Evolutionary conservation across 345 rosid genomes (phyloP), one percentile per base, ranked within the genome.

Genomic region (Pugionium cornutum): DNA sequence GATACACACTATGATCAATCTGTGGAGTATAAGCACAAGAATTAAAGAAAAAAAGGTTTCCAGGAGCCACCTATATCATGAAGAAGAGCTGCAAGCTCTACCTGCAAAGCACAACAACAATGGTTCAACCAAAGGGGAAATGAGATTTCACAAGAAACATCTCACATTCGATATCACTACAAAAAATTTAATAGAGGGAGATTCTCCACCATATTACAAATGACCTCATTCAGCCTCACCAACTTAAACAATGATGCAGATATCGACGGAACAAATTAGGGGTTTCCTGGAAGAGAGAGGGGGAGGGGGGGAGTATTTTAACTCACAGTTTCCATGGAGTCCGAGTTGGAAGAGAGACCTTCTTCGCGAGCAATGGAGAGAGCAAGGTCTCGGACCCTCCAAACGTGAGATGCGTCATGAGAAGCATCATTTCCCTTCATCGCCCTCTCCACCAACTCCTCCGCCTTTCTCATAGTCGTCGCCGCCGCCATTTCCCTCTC

Each of bases 361-460:
- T 92, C 89, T 62, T 89, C 91, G 3, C 78, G 79, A 6, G 96
- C 95, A 30, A 89, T 78, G 45, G 95, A 87, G 76, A 89, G 84
- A 28, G 96, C 91, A 9, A 92, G 80, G 75, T 84, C 91, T 54
- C 96, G 74, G 31, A 92, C 95, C 78, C 96, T 82, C 83, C 86
- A 78, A 31, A 87, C 95, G 55, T 92, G 96, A 54, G 64, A 74
- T 7, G 86, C 77, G 60, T 89, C 98, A 58, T 87, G 98, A 31
- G 98, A 89, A 4, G 92, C 82, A 73, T 92, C 95, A 80, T 92
- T 87, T 52, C 84, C 88, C 60, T 80, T 82, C 97, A 90, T 88
- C 46, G 42, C 29, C 58, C 58, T 79, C 34, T 75, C 72, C 76
- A 87, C 88, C 53, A 92, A 64, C 73, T 76, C 59, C 84, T 86